Evolutionary conservation across 1,284 basidiomycete genomes (phyloP).

Genomic region (Ceratobasidium sp.): DNA sequence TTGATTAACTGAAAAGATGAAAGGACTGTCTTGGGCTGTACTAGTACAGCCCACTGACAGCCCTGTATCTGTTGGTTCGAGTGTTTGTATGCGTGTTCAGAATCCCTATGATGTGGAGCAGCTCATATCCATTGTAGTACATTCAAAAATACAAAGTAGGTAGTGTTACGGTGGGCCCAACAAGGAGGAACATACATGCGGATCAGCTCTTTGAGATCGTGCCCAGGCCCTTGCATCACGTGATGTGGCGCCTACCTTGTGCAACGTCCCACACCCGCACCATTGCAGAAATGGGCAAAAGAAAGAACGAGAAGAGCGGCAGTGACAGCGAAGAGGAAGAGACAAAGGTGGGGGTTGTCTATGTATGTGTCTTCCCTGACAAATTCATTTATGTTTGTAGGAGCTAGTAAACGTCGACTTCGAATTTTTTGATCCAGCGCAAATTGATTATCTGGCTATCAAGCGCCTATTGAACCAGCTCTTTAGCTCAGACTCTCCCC

Average conservation of each 20-base stretch:
- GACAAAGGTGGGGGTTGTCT: not conserved
- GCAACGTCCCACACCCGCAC: not conserved
- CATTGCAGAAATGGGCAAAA: slow-evolving; percentile 23
- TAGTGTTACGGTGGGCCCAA: no score
- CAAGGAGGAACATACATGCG: no score
- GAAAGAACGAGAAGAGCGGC: slow-evolving; percentile 23
- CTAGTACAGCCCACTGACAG: no score
- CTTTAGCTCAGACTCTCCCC: slow-evolving; percentile 83
- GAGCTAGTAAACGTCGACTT: slow-evolving; percentile 87
- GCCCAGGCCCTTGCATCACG: not conserved
- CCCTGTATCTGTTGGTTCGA: no score
- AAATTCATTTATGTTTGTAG: slow-evolving; percentile 53
- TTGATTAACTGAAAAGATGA: no score
- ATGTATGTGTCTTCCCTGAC: not conserved
- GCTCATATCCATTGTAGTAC: no score
- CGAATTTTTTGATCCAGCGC: slow-evolving; percentile 89
- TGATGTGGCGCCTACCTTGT: not conserved
- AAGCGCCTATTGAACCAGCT: slow-evolving; percentile 86
- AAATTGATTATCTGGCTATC: slow-evolving; percentile 87
- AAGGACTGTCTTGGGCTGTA: no score
- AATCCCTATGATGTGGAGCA: no score
- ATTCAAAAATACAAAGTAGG: no score
- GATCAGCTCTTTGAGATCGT: not conserved
- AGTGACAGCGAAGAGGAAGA: slow-evolving; percentile 29
- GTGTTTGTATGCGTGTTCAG: no score